Evolutionary conservation across 1,284 basidiomycete genomes (phyloP).

Genomic region (Somion occarium): DNA sequence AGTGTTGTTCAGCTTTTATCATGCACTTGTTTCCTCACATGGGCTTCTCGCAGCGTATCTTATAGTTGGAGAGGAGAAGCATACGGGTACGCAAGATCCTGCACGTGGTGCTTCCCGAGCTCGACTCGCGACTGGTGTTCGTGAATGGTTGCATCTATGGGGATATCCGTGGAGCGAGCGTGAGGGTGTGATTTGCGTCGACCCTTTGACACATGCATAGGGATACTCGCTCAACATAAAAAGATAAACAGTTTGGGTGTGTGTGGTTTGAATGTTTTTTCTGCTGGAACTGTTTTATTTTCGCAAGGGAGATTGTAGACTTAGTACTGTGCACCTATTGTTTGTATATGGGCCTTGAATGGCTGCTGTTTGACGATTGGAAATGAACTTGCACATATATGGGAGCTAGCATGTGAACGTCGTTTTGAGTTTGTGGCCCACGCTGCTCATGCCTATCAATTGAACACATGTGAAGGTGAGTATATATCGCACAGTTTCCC

Average conservation of each 20-base stretch:
- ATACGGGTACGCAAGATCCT: conserved; percentile 84
- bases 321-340: neutral
- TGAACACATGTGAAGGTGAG: neutral
- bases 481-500: neutral
- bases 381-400: neutral
- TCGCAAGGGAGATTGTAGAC: conserved; percentile 2
- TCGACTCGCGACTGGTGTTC: conserved; percentile 78
- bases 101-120: conserved; percentile 77
- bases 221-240: conserved; percentile 3
- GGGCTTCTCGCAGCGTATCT: conserved; percentile 60
- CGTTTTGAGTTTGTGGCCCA: neutral
- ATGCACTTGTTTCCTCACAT: neutral
- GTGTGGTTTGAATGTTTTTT: conserved; percentile 4
- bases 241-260: conserved; percentile 6
- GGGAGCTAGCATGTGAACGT: neutral
- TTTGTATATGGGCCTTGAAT: neutral
- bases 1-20: conserved; percentile 12
- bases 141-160: conserved; percentile 89
- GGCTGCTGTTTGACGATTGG: neutral
- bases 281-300: neutral
- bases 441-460: neutral
- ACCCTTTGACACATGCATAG: conserved; percentile 68
- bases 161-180: conserved; percentile 95
- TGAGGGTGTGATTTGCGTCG: conserved; percentile 86
- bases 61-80: conserved; percentile 93